Evolutionary conservation across 73 alveolate genomes (phyloP).

Genomic region (Tetrahymena malaccensis): DNA sequence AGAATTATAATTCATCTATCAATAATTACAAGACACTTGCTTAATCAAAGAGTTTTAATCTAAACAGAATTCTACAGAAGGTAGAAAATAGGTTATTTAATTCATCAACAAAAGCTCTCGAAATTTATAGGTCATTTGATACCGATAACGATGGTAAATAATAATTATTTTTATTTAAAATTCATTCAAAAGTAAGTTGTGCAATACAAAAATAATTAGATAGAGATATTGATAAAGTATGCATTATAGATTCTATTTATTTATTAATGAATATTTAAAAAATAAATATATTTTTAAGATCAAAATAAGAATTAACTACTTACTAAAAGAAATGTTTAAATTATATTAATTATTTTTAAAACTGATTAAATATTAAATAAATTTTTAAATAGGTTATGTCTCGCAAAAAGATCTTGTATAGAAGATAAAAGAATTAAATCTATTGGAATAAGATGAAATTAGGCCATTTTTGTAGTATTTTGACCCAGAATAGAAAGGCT

Average conservation of each 20-base stretch:
- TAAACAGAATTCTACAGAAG: slow-evolving; percentile 12
- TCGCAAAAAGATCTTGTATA: slow-evolving; percentile 33
- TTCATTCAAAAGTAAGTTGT: neutral
- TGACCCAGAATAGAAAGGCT: slow-evolving; percentile 44
- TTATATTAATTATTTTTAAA: too few species aligned
- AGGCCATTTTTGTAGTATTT: slow-evolving; percentile 27
- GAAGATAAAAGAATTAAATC: slow-evolving; percentile 22
- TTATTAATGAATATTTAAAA: neutral
- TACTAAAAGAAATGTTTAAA: too few species aligned
- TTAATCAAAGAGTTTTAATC: neutral
- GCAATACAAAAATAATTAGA: too few species aligned
- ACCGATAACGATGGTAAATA: slow-evolving; percentile 44
- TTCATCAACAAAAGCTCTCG: slow-evolving; percentile 16
- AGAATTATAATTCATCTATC: neutral
- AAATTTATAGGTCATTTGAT: slow-evolving; percentile 42
- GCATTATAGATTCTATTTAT: too few species aligned
- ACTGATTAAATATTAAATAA: too few species aligned
- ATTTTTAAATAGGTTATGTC: neutral
- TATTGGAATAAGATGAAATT: slow-evolving; percentile 1
- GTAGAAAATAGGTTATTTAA: slow-evolving; percentile 37
- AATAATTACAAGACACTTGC: neutral
- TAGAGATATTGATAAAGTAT: too few species aligned
- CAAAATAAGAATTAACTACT: too few species aligned
- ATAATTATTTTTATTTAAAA: neutral
- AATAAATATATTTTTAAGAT: too few species aligned